Conservation (phyloP, 495 filamentous ascomycete species). For the Clohesyomyces aquaticus region DNA sequence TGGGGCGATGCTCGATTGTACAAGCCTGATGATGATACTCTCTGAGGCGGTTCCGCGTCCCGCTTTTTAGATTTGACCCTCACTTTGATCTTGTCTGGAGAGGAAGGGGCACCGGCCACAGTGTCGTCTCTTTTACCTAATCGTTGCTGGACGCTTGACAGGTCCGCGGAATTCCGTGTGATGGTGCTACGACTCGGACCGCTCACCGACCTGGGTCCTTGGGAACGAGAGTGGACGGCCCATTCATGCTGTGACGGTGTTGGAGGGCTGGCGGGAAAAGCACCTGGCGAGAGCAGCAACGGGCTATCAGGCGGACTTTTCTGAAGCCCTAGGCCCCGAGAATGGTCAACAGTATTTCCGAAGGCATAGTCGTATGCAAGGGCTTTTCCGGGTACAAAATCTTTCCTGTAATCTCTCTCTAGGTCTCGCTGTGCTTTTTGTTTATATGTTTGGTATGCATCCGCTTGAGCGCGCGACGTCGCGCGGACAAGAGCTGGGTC, state of each 20-base stretch:
- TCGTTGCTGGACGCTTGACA: neutral
- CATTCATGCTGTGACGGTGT: constrained; percentile 9
- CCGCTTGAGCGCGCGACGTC: constrained; percentile 25
- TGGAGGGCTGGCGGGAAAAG: constrained; percentile 28
- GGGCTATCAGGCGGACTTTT: constrained; percentile 21
- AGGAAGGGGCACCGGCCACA: constrained; percentile 12
- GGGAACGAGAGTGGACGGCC: neutral
- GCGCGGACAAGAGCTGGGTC: constrained; percentile 14
- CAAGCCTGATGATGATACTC: neutral
- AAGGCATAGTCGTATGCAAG: constrained; percentile 33
- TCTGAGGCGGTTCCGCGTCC: neutral
- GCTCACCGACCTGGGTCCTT: constrained; percentile 11
- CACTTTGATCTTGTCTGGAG: constrained; percentile 18
- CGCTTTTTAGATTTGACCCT: constrained; percentile 2
- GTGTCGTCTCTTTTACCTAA: neutral
- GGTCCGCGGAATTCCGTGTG: constrained; percentile 19
- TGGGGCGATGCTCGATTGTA: neutral
- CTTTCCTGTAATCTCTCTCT: constrained; percentile 18
- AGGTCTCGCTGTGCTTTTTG: constrained; percentile 21
- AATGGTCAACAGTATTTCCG: neutral
- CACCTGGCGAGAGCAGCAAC: constrained; percentile 2
- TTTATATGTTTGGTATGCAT: constrained; percentile 35
- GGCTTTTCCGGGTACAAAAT: constrained; percentile 17
- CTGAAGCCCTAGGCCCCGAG: constrained; percentile 9
- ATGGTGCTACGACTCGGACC: constrained; percentile 9